Percentiles rank a stretch among this genome's conserved stretches.
These are phyloP conservation scores for Chenopodium suecicum DNA, from an alignment of 148 eudicot species.

Conservation along the genomic window DNA sequence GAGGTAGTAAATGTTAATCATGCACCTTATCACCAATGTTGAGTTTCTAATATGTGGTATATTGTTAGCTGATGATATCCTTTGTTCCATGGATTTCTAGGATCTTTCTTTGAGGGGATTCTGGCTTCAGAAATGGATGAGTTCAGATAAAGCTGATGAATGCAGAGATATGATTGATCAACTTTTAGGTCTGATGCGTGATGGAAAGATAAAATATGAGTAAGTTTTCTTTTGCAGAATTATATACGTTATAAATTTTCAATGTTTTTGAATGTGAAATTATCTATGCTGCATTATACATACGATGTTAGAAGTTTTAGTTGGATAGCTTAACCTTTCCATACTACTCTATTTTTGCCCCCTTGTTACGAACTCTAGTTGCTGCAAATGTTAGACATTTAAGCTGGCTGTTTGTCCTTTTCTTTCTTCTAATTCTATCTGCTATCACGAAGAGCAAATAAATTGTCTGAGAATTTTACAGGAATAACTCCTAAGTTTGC, in stretches of 20 bases:
- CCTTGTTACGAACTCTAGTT: not conserved
- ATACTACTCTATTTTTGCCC: no score
- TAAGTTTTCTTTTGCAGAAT: constrained; percentile 31
- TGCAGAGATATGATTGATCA: constrained; percentile 75
- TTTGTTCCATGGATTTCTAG: constrained; percentile 34
- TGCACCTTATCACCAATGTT: not conserved
- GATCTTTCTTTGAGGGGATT: constrained; percentile 87
- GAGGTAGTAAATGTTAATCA: no score
- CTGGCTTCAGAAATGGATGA: constrained; percentile 88
- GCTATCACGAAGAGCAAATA: not conserved
- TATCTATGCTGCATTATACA: not conserved
- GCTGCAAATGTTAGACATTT: no score
- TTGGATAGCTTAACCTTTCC: no score
- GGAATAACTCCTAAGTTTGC: no score
- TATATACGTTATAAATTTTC: no score
- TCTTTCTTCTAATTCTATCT: not conserved
- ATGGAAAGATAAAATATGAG: constrained; percentile 79
- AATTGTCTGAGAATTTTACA: no score
- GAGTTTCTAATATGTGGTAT: not conserved
- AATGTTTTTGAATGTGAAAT: not conserved
- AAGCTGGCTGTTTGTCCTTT: not conserved
- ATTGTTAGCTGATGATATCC: constrained; percentile 15
- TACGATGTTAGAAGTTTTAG: no score
- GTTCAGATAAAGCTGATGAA: constrained; percentile 61
- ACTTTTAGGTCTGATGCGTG: constrained; percentile 56